Evolutionary conservation across 495 filamentous ascomycete genomes (phyloP).

Genomic region (Aspergillus saccharolyticus): DNA sequence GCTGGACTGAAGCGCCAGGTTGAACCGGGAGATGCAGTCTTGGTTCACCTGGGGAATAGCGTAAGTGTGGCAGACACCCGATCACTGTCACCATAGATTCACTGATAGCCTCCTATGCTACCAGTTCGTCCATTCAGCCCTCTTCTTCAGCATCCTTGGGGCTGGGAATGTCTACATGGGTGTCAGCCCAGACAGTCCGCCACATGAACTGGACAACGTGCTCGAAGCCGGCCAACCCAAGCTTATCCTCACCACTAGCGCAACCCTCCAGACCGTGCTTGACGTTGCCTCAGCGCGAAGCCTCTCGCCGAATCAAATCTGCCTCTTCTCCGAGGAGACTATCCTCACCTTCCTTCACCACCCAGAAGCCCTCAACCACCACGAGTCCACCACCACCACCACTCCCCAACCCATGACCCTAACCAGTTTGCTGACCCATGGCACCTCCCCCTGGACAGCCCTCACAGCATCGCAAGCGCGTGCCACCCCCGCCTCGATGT

Average conservation of each 20-base stretch:
- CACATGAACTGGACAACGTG: conserved; percentile 31
- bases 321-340: not conserved
- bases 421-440: not conserved
- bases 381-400: not conserved
- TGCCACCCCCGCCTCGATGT: conserved; percentile 42
- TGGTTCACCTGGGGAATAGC: conserved; percentile 55
- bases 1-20: conserved; percentile 49
- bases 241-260: conserved; percentile 27
- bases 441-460: not conserved
- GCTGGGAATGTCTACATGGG: conserved; percentile 39
- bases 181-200: conserved; percentile 30
- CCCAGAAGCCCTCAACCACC: not conserved
- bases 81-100: not conserved
- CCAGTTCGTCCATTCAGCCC: conserved; percentile 36
- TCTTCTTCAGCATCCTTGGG: conserved; percentile 36
- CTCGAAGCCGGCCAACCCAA: conserved; percentile 27
- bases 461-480: conserved; percentile 29
- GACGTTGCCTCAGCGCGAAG: conserved; percentile 8
- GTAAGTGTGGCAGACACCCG: conserved; percentile 20
- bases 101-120: not conserved
- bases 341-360: not conserved
- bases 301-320: not conserved
- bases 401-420: not conserved
- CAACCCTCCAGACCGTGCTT: conserved; percentile 20
- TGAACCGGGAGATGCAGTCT: conserved; percentile 48